Percentiles rank a stretch among this genome's conserved stretches.
Conservation (phyloP, 1,284 basidiomycete species). For the Filobasidium uniguttulatum region DNA sequence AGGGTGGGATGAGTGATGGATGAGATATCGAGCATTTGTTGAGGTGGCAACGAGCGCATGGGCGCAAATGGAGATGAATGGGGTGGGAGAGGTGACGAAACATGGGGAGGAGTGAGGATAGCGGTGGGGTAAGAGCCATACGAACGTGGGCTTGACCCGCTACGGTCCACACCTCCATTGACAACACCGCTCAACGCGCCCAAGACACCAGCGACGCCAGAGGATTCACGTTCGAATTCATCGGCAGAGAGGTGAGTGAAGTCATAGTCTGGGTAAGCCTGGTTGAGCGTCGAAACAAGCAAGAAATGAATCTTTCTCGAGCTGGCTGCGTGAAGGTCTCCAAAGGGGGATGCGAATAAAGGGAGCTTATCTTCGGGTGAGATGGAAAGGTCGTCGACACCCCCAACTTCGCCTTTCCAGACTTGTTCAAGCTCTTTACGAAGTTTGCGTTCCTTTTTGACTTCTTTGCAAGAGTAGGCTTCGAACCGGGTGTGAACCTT, state of each 20-base stretch:
- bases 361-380: constrained; percentile 37
- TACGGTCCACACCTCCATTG: constrained; percentile 8
- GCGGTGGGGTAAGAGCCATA: constrained; percentile 20
- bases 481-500: constrained; percentile 86
- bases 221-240: constrained; percentile 74
- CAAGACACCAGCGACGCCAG: constrained; percentile 38
- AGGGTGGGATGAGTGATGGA: constrained; percentile 61
- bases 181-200: constrained; percentile 12
- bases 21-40: constrained; percentile 1
- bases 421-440: constrained; percentile 74
- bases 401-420: constrained; percentile 31
- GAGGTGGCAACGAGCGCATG: constrained; percentile 7
- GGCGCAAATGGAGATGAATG: neutral
- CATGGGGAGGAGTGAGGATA: constrained; percentile 9
- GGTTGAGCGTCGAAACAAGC: constrained; percentile 90
- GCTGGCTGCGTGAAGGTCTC: constrained; percentile 34
- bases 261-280: constrained; percentile 94
- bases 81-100: constrained; percentile 12
- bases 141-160: constrained; percentile 17
- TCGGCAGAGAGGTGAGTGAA: constrained; percentile 84
- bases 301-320: constrained; percentile 43
- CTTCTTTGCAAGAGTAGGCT: constrained; percentile 95
- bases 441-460: constrained; percentile 91
- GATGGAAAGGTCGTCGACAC: constrained; percentile 27
- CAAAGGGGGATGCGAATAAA: constrained; percentile 34